Percentiles rank a stretch among this genome's conserved stretches.
Conservation (phyloP, 2,329 filamentous ascomycete genomes). For the Dactylellina sp. region DNA sequence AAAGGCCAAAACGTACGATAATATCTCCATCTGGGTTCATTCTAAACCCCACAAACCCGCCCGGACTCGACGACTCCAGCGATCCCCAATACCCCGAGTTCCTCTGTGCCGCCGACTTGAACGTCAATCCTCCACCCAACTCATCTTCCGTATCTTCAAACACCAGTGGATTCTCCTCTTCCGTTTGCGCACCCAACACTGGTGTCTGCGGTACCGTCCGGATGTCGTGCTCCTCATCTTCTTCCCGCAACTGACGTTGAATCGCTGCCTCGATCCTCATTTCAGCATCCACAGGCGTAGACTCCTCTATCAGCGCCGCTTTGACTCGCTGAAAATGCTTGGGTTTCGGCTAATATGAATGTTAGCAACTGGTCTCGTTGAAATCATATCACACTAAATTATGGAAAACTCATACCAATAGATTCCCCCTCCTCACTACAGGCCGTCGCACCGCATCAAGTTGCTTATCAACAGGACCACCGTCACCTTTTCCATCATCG, state of each 20-base stretch:
- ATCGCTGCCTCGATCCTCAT: conserved; percentile 92
- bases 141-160: conserved; percentile 53
- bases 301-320: conserved; percentile 88
- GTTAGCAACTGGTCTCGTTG: conserved; percentile 3
- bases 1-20: conserved; percentile 26
- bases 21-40: conserved; percentile 55
- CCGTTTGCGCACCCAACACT: conserved; percentile 38
- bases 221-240: conserved; percentile 59
- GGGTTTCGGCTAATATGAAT: conserved; percentile 79
- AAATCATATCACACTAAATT: not conserved
- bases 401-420: conserved; percentile 75
- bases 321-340: conserved; percentile 94
- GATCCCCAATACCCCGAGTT: conserved; percentile 56
- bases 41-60: conserved; percentile 49
- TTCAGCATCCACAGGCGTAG: conserved; percentile 86
- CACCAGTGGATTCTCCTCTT: conserved; percentile 51
- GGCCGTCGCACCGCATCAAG: conserved; percentile 77
- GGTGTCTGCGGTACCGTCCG: conserved; percentile 48
- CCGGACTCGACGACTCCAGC: conserved; percentile 51
- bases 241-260: conserved; percentile 89
- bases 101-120: conserved; percentile 49
- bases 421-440: conserved; percentile 87
- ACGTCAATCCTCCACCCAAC: conserved; percentile 20
- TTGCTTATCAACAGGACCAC: conserved; percentile 70
- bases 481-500: conserved; percentile 65